Base-by-base conservation (phyloP, 2,329 filamentous ascomycete genomes). In the Sclerotinia trifoliorum region DNA sequence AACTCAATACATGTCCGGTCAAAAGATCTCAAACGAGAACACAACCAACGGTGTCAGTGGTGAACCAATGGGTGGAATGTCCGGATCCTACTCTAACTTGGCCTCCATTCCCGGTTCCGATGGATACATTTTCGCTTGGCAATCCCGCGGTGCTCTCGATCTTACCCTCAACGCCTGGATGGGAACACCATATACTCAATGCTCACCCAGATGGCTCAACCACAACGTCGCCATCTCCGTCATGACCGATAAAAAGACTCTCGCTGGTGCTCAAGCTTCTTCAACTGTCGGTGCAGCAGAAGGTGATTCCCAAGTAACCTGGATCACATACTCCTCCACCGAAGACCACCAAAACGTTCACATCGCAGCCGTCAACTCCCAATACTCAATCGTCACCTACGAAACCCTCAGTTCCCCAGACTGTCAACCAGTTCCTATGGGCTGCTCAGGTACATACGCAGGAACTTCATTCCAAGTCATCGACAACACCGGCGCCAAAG, bases 1-100 rank as follows among this genome's bases (percentile, higher is more conserved):
- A 67, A 83, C 81, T 2, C 84, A 85, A 73, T 82, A 82, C 35
- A 88, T 88, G 86, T 74, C 76, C 54, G 85, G 85, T 42, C 80
- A 85, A 72, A 88, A 88, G 78, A 81, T 89, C 69, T 85, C 85
- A 68, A 88, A 88, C 76, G 86, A 88, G 76, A 84, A 86, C 71
- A 83, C 83, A 29, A 87, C 84, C 70, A 88, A 88, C 74, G 86
- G 86, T 51, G 85, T 77, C 7, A 81, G 80, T 52, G 84, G 85
- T 60, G 86, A 88, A 76, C 79, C 85, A 39, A 84, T 75, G 82
- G 86, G 86, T 52, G 86, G 86, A 65, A 88, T 86, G 84, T 80
- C 81, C n/a, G 86, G 86, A 42, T 87, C 85, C 2, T 89, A 87
- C 79, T 86, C 83, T 72, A 79, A 78, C 10, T 81, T 89, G 26